These are phyloP conservation scores for Lachancea kluyveri DNA, from an alignment of 805 yeast genomes.

Conservation along the genomic window DNA sequence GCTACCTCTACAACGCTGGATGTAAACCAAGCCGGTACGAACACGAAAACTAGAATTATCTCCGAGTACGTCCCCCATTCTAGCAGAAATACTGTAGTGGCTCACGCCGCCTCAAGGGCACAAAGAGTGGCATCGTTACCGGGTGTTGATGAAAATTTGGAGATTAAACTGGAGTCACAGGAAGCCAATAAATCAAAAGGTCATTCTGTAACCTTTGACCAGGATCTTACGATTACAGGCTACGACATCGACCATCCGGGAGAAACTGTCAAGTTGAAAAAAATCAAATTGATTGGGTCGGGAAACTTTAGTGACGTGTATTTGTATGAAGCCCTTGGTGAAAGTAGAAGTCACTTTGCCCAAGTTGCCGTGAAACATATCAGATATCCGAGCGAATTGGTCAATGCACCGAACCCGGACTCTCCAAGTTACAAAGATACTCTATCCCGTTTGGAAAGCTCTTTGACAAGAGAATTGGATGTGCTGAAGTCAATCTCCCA, in stretches of 20 bases:
- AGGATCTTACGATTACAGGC: too few species aligned
- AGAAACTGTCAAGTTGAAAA: slow-evolving; percentile 28
- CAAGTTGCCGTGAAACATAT: slow-evolving; percentile 70
- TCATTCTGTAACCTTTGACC: too few species aligned
- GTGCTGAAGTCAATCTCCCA: slow-evolving; percentile 53
- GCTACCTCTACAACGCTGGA: too few species aligned
- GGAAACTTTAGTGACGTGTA: slow-evolving; percentile 69
- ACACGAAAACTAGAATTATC: too few species aligned
- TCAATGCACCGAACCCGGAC: slow-evolving; percentile 31
- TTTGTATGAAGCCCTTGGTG: slow-evolving; percentile 34
- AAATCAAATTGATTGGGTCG: slow-evolving; percentile 44
- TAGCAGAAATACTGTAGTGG: slow-evolving; percentile 4
- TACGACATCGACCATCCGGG: slow-evolving; percentile 14
- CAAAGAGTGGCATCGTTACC: slow-evolving; percentile 9
- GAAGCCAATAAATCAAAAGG: too few species aligned
- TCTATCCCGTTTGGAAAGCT: slow-evolving; percentile 49
- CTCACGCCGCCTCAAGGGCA: slow-evolving; percentile 4
- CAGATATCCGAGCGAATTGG: slow-evolving; percentile 31
- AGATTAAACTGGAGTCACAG: slow-evolving; percentile 1
- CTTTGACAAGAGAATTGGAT: slow-evolving; percentile 67
- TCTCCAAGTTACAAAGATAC: slow-evolving; percentile 37
- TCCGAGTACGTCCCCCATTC: slow-evolving; percentile 11
- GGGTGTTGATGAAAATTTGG: slow-evolving; percentile 6
- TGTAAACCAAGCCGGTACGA: too few species aligned
- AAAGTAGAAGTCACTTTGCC: slow-evolving; percentile 9